Evolutionary conservation across 2,329 filamentous ascomycete species (phyloP).

Genomic region (Saccharata proteae): DNA sequence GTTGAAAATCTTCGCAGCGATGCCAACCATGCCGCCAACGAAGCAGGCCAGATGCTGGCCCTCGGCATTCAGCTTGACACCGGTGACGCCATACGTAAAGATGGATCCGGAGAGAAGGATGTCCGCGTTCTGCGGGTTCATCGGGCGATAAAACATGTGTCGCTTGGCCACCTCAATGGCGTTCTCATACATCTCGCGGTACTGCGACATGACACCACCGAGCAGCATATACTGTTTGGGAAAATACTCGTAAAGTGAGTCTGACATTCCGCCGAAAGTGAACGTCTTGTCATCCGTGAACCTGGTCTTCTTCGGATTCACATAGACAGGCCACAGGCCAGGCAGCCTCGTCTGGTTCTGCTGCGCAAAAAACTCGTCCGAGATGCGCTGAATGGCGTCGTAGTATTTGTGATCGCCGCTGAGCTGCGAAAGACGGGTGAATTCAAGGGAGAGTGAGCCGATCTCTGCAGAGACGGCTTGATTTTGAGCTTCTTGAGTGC

Average conservation of each 20-base stretch:
- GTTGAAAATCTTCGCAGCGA: slow-evolving; percentile 41
- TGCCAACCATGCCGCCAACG: slow-evolving; percentile 42
- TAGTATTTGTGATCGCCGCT: slow-evolving; percentile 26
- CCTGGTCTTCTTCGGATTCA: slow-evolving; percentile 19
- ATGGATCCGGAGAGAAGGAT: slow-evolving; percentile 60
- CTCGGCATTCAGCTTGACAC: slow-evolving; percentile 29
- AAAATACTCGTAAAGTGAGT: slow-evolving; percentile 47
- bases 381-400: slow-evolving; percentile 26
- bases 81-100: slow-evolving; percentile 29
- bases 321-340: slow-evolving; percentile 23
- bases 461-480: slow-evolving; percentile 24
- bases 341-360: slow-evolving; percentile 24
- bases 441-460: slow-evolving; percentile 26
- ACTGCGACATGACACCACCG: slow-evolving; percentile 61
- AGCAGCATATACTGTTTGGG: slow-evolving; percentile 61
- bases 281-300: slow-evolving; percentile 26
- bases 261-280: slow-evolving; percentile 43
- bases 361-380: slow-evolving; percentile 20
- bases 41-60: slow-evolving; percentile 43
- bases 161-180: slow-evolving; percentile 57
- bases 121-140: slow-evolving; percentile 54
- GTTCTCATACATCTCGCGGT: slow-evolving; percentile 58
- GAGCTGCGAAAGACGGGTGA: slow-evolving; percentile 27
- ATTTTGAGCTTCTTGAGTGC: slow-evolving; percentile 17
- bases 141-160: slow-evolving; percentile 65